These are phyloP conservation scores for Antitrichia curtipendula DNA, from an alignment of 225 moss, liverwort and hornwort species.

Conservation along the genomic window DNA sequence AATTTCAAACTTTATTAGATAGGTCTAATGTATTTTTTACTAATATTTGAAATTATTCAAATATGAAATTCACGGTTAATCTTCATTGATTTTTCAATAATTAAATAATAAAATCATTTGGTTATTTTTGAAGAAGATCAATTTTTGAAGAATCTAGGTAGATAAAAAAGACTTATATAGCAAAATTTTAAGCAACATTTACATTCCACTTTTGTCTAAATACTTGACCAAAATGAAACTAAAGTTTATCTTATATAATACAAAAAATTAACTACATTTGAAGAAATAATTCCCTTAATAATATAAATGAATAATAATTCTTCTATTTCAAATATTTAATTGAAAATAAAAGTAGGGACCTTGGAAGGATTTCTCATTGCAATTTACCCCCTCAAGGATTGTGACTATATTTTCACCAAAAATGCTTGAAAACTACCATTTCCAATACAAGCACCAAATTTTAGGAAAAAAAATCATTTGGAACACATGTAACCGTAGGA, in stretches of 20 bases:
- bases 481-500: too few relatives aligned
- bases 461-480: too few relatives aligned
- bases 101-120: not conserved
- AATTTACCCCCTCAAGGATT: too few relatives aligned
- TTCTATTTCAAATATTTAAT: not conserved
- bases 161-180: not conserved
- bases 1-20: not conserved
- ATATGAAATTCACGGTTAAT: not conserved
- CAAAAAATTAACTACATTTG: not conserved
- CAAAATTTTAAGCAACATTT: not conserved
- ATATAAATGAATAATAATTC: not conserved
- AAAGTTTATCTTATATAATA: not conserved
- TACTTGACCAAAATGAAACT: not conserved
- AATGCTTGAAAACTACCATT: too few relatives aligned
- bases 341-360: accelerated
- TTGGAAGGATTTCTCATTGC: not conserved
- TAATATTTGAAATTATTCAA: not conserved
- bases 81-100: not conserved
- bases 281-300: not conserved
- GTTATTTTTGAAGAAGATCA: too few relatives aligned
- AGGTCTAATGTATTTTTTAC: not conserved
- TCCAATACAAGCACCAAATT: too few relatives aligned
- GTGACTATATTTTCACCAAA: too few relatives aligned
- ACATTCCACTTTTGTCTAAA: not conserved
- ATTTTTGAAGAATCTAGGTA: not conserved